Percentiles rank a stretch among this genome's conserved stretches.
These are phyloP conservation scores for Xenoacremonium recifei DNA, from an alignment of 2,329 filamentous ascomycete species.

Conservation along the genomic window DNA sequence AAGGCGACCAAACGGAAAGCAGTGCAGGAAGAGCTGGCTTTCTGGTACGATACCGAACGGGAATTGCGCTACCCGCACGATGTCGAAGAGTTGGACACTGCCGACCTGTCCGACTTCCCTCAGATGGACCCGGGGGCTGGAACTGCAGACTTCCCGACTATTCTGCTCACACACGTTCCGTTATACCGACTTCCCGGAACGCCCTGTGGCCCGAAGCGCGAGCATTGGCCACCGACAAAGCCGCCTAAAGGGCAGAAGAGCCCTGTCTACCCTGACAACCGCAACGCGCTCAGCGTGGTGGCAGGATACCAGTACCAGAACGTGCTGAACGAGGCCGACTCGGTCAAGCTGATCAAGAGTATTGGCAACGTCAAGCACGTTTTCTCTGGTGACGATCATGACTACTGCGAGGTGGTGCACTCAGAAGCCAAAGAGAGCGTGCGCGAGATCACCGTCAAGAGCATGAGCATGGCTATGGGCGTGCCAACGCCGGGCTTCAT, in stretches of 20 bases:
- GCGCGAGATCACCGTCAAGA: conserved; percentile 91
- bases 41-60: conserved; percentile 59
- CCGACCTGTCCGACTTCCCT: conserved; percentile 29
- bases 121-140: conserved; percentile 43
- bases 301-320: conserved; percentile 96
- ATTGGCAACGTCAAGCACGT: conserved; percentile 81
- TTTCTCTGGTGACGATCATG: conserved; percentile 96
- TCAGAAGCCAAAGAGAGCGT: conserved; percentile 63
- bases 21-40: conserved; percentile 65
- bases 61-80: conserved; percentile 56
- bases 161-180: conserved; percentile 89
- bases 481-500: conserved; percentile 84
- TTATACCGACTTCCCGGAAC: conserved; percentile 79
- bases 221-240: conserved; percentile 74
- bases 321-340: conserved; percentile 76
- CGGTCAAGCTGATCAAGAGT: conserved; percentile 70
- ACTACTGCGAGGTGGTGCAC: conserved; percentile 91
- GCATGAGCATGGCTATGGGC: conserved; percentile 94
- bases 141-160: conserved; percentile 71
- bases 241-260: conserved; percentile 56
- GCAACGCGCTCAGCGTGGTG: conserved; percentile 75
- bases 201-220: conserved; percentile 82
- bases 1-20: conserved; percentile 64
- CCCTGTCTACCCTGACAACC: conserved; percentile 60
- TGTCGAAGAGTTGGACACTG: conserved; percentile 56